A percentile compares a stretch with the other conserved stretches of the same genome.
Conservation (phyloP, 1,284 basidiomycete genomes). For the Cerioporus squamosus region DNA sequence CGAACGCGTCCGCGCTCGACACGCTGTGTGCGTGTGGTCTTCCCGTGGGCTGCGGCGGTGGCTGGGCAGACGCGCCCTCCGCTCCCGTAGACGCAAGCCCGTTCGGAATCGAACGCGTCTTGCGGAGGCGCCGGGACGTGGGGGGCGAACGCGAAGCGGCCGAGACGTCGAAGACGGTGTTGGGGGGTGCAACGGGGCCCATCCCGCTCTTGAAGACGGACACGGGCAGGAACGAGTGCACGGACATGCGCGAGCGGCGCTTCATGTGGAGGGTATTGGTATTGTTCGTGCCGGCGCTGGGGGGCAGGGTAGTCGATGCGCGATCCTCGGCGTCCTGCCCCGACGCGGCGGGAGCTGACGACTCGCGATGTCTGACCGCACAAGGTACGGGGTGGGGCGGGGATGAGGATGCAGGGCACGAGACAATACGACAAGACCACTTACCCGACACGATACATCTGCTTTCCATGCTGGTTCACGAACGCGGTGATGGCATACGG, state of each 20-base stretch:
- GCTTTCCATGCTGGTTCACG: slow-evolving; percentile 76
- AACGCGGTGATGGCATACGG: slow-evolving; percentile 80
- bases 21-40: slow-evolving; percentile 79
- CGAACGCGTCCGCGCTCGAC: slow-evolving; percentile 67
- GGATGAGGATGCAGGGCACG: neutral
- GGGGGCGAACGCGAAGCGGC: slow-evolving; percentile 36
- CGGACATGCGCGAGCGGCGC: slow-evolving; percentile 68
- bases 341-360: slow-evolving; percentile 50
- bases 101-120: slow-evolving; percentile 73
- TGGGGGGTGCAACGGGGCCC: slow-evolving; percentile 28
- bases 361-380: slow-evolving; percentile 52
- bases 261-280: slow-evolving; percentile 33
- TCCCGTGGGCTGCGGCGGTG: slow-evolving; percentile 41
- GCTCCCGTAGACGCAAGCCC: slow-evolving; percentile 9
- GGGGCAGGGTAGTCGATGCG: slow-evolving; percentile 15
- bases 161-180: slow-evolving; percentile 27
- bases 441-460: slow-evolving; percentile 76
- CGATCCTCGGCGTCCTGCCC: slow-evolving; percentile 34
- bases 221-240: slow-evolving; percentile 62
- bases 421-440: slow-evolving; percentile 31
- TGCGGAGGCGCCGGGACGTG: slow-evolving; percentile 57
- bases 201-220: slow-evolving; percentile 52
- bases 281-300: slow-evolving; percentile 12
- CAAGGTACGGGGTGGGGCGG: neutral
- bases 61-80: slow-evolving; percentile 23